Conservation (phyloP, 805 yeast genomes). For the Candida insectorum region DNA sequence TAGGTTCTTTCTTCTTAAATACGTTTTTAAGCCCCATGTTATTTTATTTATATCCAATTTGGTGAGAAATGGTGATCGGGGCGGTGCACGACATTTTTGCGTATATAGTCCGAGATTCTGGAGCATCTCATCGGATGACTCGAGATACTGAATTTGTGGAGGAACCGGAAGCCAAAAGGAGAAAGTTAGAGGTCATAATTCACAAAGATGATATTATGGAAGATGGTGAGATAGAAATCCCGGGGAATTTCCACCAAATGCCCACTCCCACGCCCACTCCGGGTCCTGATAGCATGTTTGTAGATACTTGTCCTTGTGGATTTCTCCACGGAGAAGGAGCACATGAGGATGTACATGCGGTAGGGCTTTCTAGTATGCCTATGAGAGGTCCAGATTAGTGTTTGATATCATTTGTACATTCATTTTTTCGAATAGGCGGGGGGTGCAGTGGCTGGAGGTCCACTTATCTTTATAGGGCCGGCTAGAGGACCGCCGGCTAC, state of each 20-base stretch:
- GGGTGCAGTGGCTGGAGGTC: too few relatives aligned
- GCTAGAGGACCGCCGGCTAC: background rate
- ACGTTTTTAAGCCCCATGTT: constrained; percentile 44
- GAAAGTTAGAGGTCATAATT: background rate
- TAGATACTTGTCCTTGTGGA: constrained; percentile 33
- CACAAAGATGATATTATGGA: too few relatives aligned
- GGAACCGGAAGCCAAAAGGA: background rate
- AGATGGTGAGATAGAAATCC: too few relatives aligned
- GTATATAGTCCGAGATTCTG: too few relatives aligned
- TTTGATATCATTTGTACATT: background rate
- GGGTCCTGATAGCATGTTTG: background rate
- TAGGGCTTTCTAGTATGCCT: constrained; percentile 19
- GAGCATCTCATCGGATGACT: too few relatives aligned
- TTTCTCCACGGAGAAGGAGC: constrained; percentile 23
- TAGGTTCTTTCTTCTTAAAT: constrained; percentile 49
- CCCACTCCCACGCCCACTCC: background rate
- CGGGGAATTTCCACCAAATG: background rate
- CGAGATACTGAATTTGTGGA: background rate
- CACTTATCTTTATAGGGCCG: background rate
- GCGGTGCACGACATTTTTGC: background rate
- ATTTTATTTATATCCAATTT: too few relatives aligned
- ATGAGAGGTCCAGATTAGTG: constrained; percentile 24
- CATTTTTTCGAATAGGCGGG: background rate
- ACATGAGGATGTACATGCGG: constrained; percentile 22
- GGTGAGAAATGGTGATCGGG: background rate